Base-by-base conservation (phyloP, 306 rosid genomes). In the Quercus parvula region DNA sequence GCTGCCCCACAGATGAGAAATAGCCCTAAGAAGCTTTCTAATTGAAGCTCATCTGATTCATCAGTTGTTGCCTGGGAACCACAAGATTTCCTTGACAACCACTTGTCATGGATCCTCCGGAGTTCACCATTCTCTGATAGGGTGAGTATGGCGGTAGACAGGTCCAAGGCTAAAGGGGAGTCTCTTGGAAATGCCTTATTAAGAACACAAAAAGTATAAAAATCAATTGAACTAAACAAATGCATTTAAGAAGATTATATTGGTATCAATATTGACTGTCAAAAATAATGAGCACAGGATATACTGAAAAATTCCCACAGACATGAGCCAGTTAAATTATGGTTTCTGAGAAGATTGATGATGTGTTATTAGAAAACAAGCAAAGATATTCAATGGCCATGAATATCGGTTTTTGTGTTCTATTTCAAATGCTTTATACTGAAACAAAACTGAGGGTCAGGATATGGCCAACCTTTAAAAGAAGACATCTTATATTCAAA, bases 121-220 rank as follows among this genome's bases (percentile, higher is more conserved):
- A 88, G 91, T 10, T 71, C 66, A 0, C 89, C 91, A 7, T 84
- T 85, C 64, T 88, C 91, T 0, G 91, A 86, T 17, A 88, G 82
- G 8, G 79, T 41, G 35, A 88, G 89, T 6, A 86, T 77, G 30
- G 89, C 91, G 0, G 85, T 88, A 18, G 91, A 85, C 75, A 88
- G 73, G 57, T 86, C 91, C 5, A 74, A 15, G 28, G 88, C 88
- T 24, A 88, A 24, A 35, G 89, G 89, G 25, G 91, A 88, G 81
- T 71, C 89, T 71, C 75, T 81, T 61, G 88, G 89, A 79, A 88
- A 86, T 51, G 87, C 91, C 91, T 88, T 17, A 49, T 31, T 44
- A 70, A 73, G 46, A 20, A 14, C 13, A 55, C 73, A 14, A 13
- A 15, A 10, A 13, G 5, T 2, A 49, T 10, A 13, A 49, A 49